A percentile compares a stretch with the other conserved stretches of the same genome.
These are phyloP conservation scores for Rhodotorula sp. DNA, from an alignment of 1,284 basidiomycete genomes.

Conservation along the genomic window DNA sequence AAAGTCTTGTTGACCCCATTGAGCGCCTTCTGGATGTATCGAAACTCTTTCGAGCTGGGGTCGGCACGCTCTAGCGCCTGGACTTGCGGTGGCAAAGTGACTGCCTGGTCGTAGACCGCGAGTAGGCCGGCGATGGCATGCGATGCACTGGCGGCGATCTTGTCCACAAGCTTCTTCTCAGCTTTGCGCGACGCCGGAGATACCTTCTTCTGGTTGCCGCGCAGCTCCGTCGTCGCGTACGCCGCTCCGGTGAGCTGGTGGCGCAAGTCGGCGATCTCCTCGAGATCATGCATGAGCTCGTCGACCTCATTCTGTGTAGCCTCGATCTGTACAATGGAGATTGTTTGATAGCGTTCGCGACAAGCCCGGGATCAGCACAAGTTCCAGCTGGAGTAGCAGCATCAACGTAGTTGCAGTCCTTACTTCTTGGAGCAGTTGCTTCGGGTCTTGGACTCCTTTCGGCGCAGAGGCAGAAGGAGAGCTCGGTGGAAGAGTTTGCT, in stretches of 20 bases:
- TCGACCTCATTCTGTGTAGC: constrained; percentile 10
- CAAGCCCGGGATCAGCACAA: accelerated
- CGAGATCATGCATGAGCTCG: constrained; percentile 1
- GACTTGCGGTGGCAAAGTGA: neutral
- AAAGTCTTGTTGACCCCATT: constrained; percentile 5
- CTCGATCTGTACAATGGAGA: too few relatives aligned
- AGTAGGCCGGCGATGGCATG: neutral
- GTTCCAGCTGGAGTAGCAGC: neutral
- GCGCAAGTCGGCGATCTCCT: constrained; percentile 6
- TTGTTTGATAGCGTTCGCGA: too few relatives aligned
- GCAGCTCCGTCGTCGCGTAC: neutral
- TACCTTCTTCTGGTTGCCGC: neutral
- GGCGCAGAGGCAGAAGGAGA: neutral
- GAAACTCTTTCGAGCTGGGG: too few relatives aligned
- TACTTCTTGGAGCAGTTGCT: neutral
- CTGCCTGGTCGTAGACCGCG: neutral
- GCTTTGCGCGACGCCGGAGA: neutral
- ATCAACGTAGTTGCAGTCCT: neutral
- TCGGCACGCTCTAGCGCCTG: accelerated
- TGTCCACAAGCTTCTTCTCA: neutral
- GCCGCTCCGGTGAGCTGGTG: constrained; percentile 9
- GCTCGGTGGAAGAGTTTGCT: too few relatives aligned
- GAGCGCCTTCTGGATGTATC: neutral
- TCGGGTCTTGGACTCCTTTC: neutral
- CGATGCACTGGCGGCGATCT: neutral